phyloP scores from a whole-genome alignment of 2,329 filamentous ascomycete genomes.

The Sordariomycetes sp. region DNA sequence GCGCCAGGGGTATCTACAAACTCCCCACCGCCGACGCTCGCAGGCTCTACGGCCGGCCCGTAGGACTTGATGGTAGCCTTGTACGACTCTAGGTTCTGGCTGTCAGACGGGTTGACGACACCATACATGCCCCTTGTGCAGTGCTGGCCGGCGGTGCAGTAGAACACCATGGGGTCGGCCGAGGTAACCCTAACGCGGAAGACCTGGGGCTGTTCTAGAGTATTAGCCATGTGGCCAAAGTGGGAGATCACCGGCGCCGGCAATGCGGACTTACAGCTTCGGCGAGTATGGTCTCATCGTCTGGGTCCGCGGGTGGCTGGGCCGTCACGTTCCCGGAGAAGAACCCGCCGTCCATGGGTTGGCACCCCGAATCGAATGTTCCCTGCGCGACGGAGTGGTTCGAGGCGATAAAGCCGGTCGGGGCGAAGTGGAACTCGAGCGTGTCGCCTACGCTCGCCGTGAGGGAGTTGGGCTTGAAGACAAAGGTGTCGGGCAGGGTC shows the following conservation, averaged over 20 bases:
- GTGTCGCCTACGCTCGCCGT: constrained; percentile 33
- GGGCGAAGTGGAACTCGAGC: constrained; percentile 40
- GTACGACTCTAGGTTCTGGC: constrained; percentile 10
- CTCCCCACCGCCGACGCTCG: not conserved
- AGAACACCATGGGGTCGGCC: constrained; percentile 19
- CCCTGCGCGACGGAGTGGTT: constrained; percentile 6
- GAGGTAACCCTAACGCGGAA: constrained; percentile 16
- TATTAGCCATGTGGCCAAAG: not conserved
- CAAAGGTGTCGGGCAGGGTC: constrained; percentile 15
- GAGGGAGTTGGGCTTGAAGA: constrained; percentile 32
- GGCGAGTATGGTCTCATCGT: not conserved
- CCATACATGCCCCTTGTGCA: constrained; percentile 20
- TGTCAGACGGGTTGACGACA: constrained; percentile 16
- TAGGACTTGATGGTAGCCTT: not conserved
- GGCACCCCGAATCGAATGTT: constrained; percentile 2
- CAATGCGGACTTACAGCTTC: constrained; percentile 3
- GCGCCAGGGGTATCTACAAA: not conserved
- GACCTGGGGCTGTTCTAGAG: constrained; percentile 6
- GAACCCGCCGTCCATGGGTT: not conserved
- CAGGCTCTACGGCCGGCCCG: not conserved
- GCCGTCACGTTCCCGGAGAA: constrained; percentile 4
- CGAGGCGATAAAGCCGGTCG: constrained; percentile 2
- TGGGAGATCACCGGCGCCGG: not conserved
- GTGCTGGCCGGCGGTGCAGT: constrained; percentile 16
- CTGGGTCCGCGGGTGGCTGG: not conserved